Base-by-base conservation (phyloP, 495 filamentous ascomycete species). In the Aspergillus homomorphus region DNA sequence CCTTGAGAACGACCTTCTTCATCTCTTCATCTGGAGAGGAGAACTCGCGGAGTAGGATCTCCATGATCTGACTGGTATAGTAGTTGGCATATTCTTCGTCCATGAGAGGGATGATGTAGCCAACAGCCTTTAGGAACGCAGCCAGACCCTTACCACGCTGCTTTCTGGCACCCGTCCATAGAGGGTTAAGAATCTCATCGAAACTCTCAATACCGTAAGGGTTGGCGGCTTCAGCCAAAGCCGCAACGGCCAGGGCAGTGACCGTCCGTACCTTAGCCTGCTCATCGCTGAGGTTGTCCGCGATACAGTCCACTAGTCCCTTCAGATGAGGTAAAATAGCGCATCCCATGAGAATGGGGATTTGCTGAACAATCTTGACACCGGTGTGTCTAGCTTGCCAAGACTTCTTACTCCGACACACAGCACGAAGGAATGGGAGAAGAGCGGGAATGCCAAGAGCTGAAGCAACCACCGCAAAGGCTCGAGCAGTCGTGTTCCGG, bases 131-230 rank as follows among this genome's bases (percentile, higher is more conserved):
- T 23, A 99, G 76, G 74, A 96, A 99, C 20, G 92, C 92, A 21
- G 95, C 91, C 38, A 99, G 80, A 69, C 92, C 91, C 68, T 99
- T 99, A 53, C 95, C 95, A 55, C 95, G 86, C 72, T 99, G 95
- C 73, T 96, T 96, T 48, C 93, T 64, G 26, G 93, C 93, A 52
- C 94, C 94, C 14, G 90, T 96, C 94, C 94, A 98, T 0, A 98
- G 83, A 48, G 95, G 94, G 69, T 98, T 96, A 26, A 98, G 82
- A 66, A 99, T 98, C 53, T 94, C 89, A 66, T 98, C 93, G 66
- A 99, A 99, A 62, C 90, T 94, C 74, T 99, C 95, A 63, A 99
- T 98, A 87, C 95, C 95, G 66, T 98, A 99, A 0, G 95, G 95
- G 70, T 93, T 94, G 21, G 94, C 91, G 26, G 95, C 95, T 73